Evolutionary conservation across 2,329 filamentous ascomycete genomes (phyloP), one percentile per base, ranked within the genome.

Genomic region (Stenocarpella maydis): DNA sequence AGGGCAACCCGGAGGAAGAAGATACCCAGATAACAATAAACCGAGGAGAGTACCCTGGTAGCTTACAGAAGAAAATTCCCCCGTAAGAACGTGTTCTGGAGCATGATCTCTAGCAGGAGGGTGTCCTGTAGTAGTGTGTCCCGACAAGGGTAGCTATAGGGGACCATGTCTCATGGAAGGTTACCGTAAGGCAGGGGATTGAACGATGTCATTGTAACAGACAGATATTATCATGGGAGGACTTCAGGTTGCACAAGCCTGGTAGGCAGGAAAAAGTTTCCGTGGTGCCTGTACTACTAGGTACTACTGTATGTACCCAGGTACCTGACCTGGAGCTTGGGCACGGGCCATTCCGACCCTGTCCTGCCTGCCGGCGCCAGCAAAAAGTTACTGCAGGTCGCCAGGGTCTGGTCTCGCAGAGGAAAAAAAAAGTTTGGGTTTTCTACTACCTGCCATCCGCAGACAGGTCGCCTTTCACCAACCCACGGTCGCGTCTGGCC

Each of bases 391-490:
- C n/a, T 34, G 43, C 31, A 49, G 24, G 28, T 47, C 12, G 43
- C 43, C 41, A 67, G 64, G 55, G 54, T 68, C 55, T 63, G 26
- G 47, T 17, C 17, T 24, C 31, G 41, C 64, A 45, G 15, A 68
- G 50, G 41, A 72, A 72, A 47, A 72, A 72, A 72, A 72, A 72
- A 71, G 69, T 72, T 72, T 71, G 52, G 43, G 54, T 67, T 65
- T 66, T 60, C n/a, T 31, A 15, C 52, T 26, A 55, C 31, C 52
- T 63, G 55, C 49, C 54, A 41, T 55, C 10, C 54, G 19, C 60
- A 53, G 64, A 31, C 60, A 53, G 64, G 58, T 63, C 61, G 61
- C 60, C 41, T 26, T 53, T 52, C 54, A 64, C 41, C 28, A 15
- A 19, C 54, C 68, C 49, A 47, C 39, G 68, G 68, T 64, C 54